These are phyloP conservation scores for Saccharomycopsis guyanensis DNA, from an alignment of 805 yeast species.

Conservation along the genomic window DNA sequence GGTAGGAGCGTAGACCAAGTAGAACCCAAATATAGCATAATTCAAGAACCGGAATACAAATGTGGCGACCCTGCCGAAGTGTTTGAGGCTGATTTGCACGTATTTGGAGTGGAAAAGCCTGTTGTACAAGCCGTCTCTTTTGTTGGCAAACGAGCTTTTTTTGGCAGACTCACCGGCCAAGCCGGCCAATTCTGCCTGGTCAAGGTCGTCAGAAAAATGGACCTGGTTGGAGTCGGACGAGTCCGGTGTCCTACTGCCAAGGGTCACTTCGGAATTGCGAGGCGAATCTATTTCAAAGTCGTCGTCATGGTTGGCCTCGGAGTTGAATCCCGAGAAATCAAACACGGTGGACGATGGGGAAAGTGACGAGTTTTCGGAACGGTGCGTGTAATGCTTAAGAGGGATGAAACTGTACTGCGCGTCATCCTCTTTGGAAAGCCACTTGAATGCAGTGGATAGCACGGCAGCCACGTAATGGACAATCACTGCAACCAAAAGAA, in stretches of 20 bases:
- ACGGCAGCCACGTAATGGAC: conserved; percentile 51
- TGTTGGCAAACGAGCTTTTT: conserved; percentile 16
- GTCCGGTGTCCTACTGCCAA: conserved; percentile 6
- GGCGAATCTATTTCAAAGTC: not conserved
- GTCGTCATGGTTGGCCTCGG: conserved; percentile 11
- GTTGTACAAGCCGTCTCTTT: conserved; percentile 30
- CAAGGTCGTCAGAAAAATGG: conserved; percentile 9
- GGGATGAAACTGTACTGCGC: conserved; percentile 23
- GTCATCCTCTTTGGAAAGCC: conserved; percentile 24
- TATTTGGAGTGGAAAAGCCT: conserved; percentile 30
- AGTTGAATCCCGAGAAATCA: conserved; percentile 14
- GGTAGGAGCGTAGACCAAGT: conserved; percentile 45
- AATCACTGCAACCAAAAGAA: conserved; percentile 45
- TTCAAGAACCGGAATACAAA: conserved; percentile 45
- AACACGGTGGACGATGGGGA: conserved; percentile 22
- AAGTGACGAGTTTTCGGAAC: conserved; percentile 16
- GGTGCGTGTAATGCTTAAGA: conserved; percentile 24
- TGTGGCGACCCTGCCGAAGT: conserved; percentile 24
- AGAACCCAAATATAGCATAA: conserved; percentile 56
- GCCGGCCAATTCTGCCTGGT: conserved; percentile 16
- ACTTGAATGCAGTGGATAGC: conserved; percentile 38
- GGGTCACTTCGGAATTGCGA: conserved; percentile 15
- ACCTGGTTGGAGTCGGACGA: conserved; percentile 16
- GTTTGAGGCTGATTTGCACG: conserved; percentile 22
- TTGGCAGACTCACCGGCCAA: not conserved